These are phyloP conservation scores for Mediolabrus comicus DNA, from an alignment of 108 stramenopile species.

Conservation along the genomic window DNA sequence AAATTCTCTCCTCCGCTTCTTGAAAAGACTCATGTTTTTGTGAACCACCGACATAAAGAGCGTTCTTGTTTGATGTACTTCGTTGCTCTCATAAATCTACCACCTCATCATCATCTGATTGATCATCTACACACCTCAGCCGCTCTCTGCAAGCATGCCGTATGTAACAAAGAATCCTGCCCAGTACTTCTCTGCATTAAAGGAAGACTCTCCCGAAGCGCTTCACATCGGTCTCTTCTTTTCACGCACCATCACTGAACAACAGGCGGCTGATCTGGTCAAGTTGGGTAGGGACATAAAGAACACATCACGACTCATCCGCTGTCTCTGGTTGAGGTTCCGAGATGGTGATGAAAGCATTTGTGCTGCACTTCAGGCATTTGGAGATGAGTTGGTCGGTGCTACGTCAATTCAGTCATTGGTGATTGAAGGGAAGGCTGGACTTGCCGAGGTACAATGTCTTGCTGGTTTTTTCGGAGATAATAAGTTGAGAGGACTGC, in stretches of 20 bases:
- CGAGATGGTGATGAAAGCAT: conserved; percentile 30
- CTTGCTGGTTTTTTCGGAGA: conserved; percentile 16
- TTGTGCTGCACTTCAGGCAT: conserved; percentile 8
- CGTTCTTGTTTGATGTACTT: neutral
- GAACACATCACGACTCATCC: conserved; percentile 16
- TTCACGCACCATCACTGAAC: conserved; percentile 13
- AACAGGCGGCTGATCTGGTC: conserved; percentile 10
- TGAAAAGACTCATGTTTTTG: too few species aligned
- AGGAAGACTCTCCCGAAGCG: conserved; percentile 19
- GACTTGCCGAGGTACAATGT: conserved; percentile 19
- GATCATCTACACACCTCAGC: neutral
- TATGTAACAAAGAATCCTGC: conserved; percentile 34
- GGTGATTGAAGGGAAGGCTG: conserved; percentile 25
- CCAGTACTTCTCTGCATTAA: conserved; percentile 27
- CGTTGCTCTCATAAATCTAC: neutral
- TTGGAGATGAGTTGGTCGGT: conserved; percentile 31
- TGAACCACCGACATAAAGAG: neutral
- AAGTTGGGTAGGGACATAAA: conserved; percentile 17
- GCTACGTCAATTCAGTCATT: conserved; percentile 25
- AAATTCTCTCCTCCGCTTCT: too few species aligned
- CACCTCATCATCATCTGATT: neutral
- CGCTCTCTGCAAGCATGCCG: neutral
- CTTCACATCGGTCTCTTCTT: conserved; percentile 33
- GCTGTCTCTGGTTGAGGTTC: conserved; percentile 39
- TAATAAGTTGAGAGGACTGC: neutral